These are phyloP conservation scores for Brassica incana DNA, from an alignment of 345 rosid genomes.

Conservation along the genomic window DNA sequence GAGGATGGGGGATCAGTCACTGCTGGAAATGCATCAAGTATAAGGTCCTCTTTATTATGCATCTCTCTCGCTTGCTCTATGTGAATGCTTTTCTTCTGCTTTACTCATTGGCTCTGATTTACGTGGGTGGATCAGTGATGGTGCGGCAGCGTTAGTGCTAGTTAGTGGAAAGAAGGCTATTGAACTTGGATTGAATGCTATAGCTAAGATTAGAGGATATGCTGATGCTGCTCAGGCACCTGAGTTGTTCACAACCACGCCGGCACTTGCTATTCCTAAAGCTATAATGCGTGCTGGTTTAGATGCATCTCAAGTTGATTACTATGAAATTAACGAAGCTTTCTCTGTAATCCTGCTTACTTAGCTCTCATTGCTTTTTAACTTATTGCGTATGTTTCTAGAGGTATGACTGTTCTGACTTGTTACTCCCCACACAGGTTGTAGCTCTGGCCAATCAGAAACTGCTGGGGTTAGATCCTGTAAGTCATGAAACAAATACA, in stretches of 20 bases:
- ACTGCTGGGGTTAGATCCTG: background rate
- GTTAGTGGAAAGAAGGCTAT: conserved; percentile 85
- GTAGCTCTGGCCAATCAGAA: background rate
- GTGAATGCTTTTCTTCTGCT: background rate
- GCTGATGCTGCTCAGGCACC: conserved; percentile 99
- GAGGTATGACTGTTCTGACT: conserved; percentile 11
- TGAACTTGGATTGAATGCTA: conserved; percentile 74
- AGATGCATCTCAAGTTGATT: conserved; percentile 81
- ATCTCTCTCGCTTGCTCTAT: conserved; percentile 2
- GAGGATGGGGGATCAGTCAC: conserved; percentile 84
- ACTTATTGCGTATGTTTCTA: background rate
- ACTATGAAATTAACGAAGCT: conserved; percentile 93
- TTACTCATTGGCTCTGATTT: conserved; percentile 14
- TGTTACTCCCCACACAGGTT: background rate
- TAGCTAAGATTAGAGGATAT: conserved; percentile 80
- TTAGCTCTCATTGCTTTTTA: conserved; percentile 13
- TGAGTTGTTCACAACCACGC: conserved; percentile 81
- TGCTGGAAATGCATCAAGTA: conserved; percentile 96
- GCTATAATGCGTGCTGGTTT: conserved; percentile 80
- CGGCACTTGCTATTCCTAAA: conserved; percentile 92
- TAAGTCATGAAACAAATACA: background rate
- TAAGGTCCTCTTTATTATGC: conserved; percentile 48
- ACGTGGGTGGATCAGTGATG: conserved; percentile 61
- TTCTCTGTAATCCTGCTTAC: conserved; percentile 62
- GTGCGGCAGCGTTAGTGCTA: conserved; percentile 93